phyloP scores from a whole-genome alignment of 2,329 filamentous ascomycete species.

The Fusarium robinianum region DNA sequence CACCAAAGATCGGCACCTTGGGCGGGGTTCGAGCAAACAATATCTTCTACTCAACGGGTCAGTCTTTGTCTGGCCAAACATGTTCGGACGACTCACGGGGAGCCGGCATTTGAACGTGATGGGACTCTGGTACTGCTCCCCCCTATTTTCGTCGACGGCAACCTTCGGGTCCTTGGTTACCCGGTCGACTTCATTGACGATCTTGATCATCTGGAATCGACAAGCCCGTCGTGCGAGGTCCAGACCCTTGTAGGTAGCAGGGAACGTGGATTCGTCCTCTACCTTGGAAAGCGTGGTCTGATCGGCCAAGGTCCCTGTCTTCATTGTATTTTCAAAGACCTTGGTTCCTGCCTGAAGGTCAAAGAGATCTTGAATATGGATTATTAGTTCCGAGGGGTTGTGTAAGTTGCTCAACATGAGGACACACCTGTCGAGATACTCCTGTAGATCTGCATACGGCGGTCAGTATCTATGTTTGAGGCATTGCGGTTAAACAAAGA shows the following conservation, averaged over 20 bases:
- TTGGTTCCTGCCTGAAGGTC: neutral
- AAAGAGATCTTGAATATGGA: neutral
- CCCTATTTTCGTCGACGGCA: neutral
- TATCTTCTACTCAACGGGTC: neutral
- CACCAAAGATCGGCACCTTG: too few species aligned
- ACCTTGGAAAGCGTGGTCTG: neutral
- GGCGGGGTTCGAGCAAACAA: neutral
- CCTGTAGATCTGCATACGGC: too few species aligned
- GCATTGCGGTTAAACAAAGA: neutral
- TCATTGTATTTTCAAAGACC: too few species aligned
- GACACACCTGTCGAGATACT: too few species aligned
- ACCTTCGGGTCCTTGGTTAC: neutral
- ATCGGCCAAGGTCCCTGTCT: neutral
- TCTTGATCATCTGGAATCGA: slow-evolving; percentile 5
- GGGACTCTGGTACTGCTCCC: neutral
- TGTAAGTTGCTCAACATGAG: too few species aligned
- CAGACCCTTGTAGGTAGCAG: neutral
- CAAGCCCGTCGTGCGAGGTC: neutral
- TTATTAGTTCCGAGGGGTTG: neutral
- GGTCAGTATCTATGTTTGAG: neutral
- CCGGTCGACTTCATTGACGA: slow-evolving; percentile 2
- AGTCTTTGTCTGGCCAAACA: neutral
- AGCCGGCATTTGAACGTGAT: neutral
- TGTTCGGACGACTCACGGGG: too few species aligned
- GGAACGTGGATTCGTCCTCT: neutral